These are phyloP conservation scores for Syzygium grande DNA, from an alignment of 345 rosid species.

Conservation along the genomic window DNA sequence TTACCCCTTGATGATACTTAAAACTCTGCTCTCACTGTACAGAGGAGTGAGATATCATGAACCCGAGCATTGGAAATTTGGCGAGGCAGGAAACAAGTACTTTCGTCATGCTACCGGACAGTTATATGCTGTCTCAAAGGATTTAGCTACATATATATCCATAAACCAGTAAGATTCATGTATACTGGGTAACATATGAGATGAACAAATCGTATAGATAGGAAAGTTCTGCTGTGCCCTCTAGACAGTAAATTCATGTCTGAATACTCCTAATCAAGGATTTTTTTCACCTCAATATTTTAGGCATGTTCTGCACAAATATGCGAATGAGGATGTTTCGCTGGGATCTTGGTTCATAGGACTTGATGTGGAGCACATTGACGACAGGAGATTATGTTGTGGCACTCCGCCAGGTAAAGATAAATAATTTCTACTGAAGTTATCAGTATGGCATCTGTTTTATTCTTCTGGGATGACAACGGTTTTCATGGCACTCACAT, in stretches of 20 bases:
- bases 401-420: constrained; percentile 98
- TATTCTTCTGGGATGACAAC: not conserved
- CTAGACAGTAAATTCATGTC: not conserved
- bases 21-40: not conserved
- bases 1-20: not conserved
- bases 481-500: not conserved
- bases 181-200: not conserved
- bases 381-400: constrained; percentile 90
- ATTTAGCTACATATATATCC: constrained; percentile 86
- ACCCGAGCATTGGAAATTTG: constrained; percentile 96
- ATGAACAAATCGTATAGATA: not conserved
- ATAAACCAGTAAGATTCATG: constrained; percentile 73
- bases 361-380: constrained; percentile 84
- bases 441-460: not conserved
- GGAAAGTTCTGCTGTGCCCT: not conserved
- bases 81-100: constrained; percentile 86
- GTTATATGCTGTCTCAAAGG: constrained; percentile 88
- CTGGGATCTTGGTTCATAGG: constrained; percentile 98
- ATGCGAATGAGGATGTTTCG: constrained; percentile 95
- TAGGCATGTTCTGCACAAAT: constrained; percentile 95
- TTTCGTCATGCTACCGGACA: constrained; percentile 98
- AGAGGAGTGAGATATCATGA: constrained; percentile 98
- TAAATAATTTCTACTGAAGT: not conserved
- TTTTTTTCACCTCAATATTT: not conserved
- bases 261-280: not conserved